These are phyloP conservation scores for Potentilla sterilis DNA, from an alignment of 306 rosid species.

Conservation along the genomic window DNA sequence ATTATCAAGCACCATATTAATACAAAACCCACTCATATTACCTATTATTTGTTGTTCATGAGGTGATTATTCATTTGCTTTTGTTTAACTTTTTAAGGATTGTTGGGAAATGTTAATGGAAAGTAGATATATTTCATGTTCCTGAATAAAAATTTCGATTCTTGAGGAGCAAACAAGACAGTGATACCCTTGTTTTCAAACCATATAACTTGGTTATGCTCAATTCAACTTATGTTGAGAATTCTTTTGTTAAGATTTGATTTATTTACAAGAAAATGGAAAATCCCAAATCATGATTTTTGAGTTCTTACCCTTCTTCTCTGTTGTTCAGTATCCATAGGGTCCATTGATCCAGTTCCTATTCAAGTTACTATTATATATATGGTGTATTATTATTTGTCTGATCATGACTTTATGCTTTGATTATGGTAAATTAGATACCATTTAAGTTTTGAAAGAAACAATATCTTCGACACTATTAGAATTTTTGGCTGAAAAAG, in stretches of 20 bases:
- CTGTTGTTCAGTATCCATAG: conserved; percentile 1
- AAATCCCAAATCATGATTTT: background rate
- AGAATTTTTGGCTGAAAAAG: background rate
- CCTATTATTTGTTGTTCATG: background rate
- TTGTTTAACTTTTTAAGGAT: conserved; percentile 1
- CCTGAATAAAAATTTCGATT: background rate
- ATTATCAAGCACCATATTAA: background rate
- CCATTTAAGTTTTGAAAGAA: background rate
- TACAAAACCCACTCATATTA: background rate
- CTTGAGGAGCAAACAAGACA: background rate
- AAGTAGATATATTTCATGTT: background rate
- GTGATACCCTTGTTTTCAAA: background rate
- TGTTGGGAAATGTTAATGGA: background rate
- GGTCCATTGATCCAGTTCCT: background rate
- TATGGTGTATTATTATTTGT: background rate
- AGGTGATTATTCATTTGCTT: background rate
- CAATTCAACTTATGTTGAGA: no score
- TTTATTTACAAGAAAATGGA: background rate
- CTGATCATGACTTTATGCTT: background rate
- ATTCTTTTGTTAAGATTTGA: no score
- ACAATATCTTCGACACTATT: background rate
- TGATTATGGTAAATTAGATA: background rate
- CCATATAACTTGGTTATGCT: background rate
- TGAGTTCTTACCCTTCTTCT: background rate
- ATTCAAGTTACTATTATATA: background rate